A percentile compares a stretch with the other conserved stretches of the same genome.
These are phyloP conservation scores for Saccharomycodes ludwigii DNA, from an alignment of 805 yeast genomes.

Conservation along the genomic window DNA sequence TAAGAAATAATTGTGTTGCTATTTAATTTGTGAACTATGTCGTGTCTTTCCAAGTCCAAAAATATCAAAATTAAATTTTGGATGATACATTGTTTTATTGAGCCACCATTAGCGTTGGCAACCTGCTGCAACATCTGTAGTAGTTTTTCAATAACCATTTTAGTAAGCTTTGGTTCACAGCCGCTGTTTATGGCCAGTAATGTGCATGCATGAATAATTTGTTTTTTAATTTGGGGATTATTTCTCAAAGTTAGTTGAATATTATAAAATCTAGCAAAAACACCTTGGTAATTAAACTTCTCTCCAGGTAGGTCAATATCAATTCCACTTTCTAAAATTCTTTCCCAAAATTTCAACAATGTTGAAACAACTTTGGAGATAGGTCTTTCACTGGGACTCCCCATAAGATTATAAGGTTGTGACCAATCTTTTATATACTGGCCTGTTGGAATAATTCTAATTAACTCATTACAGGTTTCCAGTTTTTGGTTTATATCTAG, in stretches of 20 bases:
- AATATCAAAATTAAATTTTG: too few species aligned
- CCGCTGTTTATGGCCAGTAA: too few species aligned
- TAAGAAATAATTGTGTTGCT: too few species aligned
- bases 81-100: too few species aligned
- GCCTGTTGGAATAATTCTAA: slow-evolving; percentile 14
- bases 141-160: too few species aligned
- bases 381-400: slow-evolving; percentile 9
- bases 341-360: slow-evolving; percentile 14
- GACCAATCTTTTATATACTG: slow-evolving; percentile 6
- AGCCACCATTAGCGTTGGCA: too few species aligned
- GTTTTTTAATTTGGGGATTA: slow-evolving; percentile 8
- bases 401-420: slow-evolving; percentile 4
- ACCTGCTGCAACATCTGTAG: too few species aligned
- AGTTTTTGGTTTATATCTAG: background rate
- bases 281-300: slow-evolving; percentile 13
- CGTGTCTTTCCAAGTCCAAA: too few species aligned
- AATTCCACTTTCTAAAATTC: slow-evolving; percentile 15
- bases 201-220: too few species aligned
- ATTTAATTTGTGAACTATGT: too few species aligned
- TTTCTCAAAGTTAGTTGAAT: slow-evolving; percentile 12
- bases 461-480: slow-evolving; percentile 11
- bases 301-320: slow-evolving; percentile 2
- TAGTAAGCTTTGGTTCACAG: too few species aligned
- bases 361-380: slow-evolving; percentile 10
- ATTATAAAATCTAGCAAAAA: slow-evolving; percentile 17